Base-by-base conservation (phyloP, 129 eudicot species). In the Centella asiatica region DNA sequence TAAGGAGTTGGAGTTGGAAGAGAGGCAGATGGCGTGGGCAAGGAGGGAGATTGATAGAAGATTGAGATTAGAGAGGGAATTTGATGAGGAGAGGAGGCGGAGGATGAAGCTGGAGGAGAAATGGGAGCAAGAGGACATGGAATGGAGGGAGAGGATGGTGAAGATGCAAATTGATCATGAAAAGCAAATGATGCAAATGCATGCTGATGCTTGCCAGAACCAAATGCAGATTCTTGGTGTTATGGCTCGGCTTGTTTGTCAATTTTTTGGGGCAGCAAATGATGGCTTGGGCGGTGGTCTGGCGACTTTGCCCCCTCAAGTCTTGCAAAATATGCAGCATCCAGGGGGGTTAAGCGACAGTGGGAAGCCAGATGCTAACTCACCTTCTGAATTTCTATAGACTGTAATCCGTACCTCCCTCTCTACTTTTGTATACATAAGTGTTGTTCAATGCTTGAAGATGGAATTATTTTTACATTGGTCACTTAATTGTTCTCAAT, bases 101-200 rank as follows among this genome's bases (percentile, higher is more conserved):
- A 77, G 97, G 75, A 73, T 81, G 86, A 73, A 75, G 69, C 45
- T 76, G 74, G 95, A 89, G 81, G 95, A 89, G 85, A 81, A 62
- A 81, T 80, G 89, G 86, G 97, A 85, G 71, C 95, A 86, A 56
- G 95, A 86, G 65, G 95, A 86, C 65, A 74, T 79, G 89, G 83
- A 83, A 66, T 90, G 95, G 97, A 86, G 95, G 77, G 95, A 83
- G 84, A 85, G 78, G 66, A 74, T 86, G 87, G 62, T 86, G 66
- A 79, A 69, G 17, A 73, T 83, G 86, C 95, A 86, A 69, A 69
- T 90, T 19, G 89, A 90, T 29, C 97, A 90, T 26, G 95, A 86
- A 77, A 90, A 90, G 65, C 95, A 81, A 54, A 85, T 89, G 95
- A 89, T 90, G 86, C 95, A 90, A 72, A 64, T 90, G 77, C 95